phyloP scores from a whole-genome alignment of 129 eudicot species.

The Scalesia atractyloides region DNA sequence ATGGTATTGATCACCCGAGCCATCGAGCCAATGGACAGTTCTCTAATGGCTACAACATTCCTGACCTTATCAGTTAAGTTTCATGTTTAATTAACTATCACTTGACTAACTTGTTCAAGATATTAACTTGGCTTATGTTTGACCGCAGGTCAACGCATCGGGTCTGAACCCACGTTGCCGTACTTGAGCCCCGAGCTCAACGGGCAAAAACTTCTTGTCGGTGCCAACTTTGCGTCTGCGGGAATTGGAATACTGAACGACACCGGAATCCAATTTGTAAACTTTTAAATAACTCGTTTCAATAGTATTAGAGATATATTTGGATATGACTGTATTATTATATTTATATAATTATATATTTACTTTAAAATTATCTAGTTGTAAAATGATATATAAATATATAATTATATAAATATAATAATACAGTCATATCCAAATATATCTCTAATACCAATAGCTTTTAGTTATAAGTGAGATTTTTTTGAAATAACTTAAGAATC shows the following conservation, averaged over 20 bases:
- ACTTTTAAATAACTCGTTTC: too few relatives aligned
- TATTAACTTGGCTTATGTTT: conserved; percentile 14
- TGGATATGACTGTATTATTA: too few relatives aligned
- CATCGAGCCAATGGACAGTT: conserved; percentile 46
- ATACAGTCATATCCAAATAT: too few relatives aligned
- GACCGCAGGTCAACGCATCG: conserved; percentile 59
- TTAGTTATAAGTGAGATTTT: too few relatives aligned
- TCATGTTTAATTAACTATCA: neutral
- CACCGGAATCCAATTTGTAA: conserved; percentile 75
- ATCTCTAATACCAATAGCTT: too few relatives aligned
- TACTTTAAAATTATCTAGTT: too few relatives aligned
- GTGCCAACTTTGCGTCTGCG: conserved; percentile 89
- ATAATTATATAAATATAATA: neutral
- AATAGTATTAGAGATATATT: too few relatives aligned
- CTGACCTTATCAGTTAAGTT: conserved; percentile 47
- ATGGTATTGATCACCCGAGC: conserved; percentile 46
- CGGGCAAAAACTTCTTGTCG: conserved; percentile 56
- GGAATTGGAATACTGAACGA: conserved; percentile 74
- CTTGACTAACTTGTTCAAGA: neutral
- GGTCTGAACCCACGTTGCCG: conserved; percentile 62
- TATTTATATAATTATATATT: too few relatives aligned
- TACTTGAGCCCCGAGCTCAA: conserved; percentile 67
- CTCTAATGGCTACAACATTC: conserved; percentile 44
- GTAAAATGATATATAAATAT: too few relatives aligned
- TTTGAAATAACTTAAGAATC: too few relatives aligned